These are phyloP conservation scores for Alternaria burnsii DNA, from an alignment of 2,329 filamentous ascomycete species.

Conservation along the genomic window DNA sequence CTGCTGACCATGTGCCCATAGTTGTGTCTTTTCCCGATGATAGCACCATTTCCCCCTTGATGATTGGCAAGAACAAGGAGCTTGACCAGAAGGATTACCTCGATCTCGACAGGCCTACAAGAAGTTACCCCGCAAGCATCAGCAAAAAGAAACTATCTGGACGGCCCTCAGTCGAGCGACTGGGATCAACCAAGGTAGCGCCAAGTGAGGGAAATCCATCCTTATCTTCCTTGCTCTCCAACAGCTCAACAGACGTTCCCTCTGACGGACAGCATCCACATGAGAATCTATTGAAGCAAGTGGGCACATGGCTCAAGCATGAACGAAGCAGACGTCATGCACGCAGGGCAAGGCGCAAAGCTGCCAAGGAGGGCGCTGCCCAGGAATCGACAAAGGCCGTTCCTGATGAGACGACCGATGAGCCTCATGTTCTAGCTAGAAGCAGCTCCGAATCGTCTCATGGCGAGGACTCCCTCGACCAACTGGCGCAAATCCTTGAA, in stretches of 20 bases:
- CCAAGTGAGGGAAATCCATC: conserved; percentile 40
- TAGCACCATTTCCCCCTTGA: conserved; percentile 55
- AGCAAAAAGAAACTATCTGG: conserved; percentile 55
- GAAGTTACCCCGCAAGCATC: conserved; percentile 51
- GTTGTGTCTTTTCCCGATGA: conserved; percentile 59
- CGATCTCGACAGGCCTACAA: conserved; percentile 49
- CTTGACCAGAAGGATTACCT: conserved; percentile 54
- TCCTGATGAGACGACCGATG: conserved; percentile 13
- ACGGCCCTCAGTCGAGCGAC: conserved; percentile 49
- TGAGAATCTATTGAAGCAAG: conserved; percentile 70
- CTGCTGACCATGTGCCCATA: conserved; percentile 40
- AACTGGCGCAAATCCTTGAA: conserved; percentile 80
- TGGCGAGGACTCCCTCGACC: conserved; percentile 77
- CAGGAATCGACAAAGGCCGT: conserved; percentile 10
- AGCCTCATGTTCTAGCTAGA: conserved; percentile 51
- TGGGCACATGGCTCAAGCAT: conserved; percentile 83
- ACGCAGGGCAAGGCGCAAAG: conserved; percentile 60
- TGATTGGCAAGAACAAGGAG: conserved; percentile 57
- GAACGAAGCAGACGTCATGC: conserved; percentile 74
- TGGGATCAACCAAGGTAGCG: conserved; percentile 33
- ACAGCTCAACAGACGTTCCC: conserved; percentile 35
- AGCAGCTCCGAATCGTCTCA: conserved; percentile 67
- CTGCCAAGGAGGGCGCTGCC: conserved; percentile 55
- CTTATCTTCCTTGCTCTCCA: conserved; percentile 40
- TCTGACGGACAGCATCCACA: conserved; percentile 39